Evolutionary conservation across 768 basidiomycete genomes (phyloP), one percentile per base, ranked within the genome.

Genomic region (Lactifluus echinatus): DNA sequence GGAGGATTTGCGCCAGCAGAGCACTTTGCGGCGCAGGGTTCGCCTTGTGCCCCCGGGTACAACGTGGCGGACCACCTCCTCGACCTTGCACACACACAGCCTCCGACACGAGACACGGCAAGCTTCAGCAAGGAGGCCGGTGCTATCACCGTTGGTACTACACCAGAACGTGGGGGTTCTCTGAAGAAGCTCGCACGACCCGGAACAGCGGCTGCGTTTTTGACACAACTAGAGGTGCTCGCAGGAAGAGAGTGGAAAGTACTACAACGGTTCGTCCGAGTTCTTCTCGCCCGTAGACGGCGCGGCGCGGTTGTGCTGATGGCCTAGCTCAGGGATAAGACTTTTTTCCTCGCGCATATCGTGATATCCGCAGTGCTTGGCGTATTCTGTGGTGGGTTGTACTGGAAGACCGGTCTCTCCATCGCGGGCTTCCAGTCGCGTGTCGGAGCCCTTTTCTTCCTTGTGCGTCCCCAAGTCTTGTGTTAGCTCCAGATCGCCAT

Each of bases 361-460:
- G 68, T 73, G 3, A 75, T 89, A 15, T 76, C 93, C 11, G 75
- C 79, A 8, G 66, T 93, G 0, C 72, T 96, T 7, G 94, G 94
- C 0, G 84, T 90, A 2, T 91, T 96, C 66, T 89, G 89, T 60
- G 91, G 92, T 55, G 93, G 94, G 0, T 69, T 95, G 55, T 96
- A 94, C 68, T 97, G 76, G 72, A 68, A 93, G 28, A 93, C 90
- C 0, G 80, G 78, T 34, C 72, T 80, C 19, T 86, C 82, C 4
- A 95, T 96, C 60, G 89, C 93, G 24, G 93, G 93, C 1, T 96
- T 96, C 77, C 93, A 96, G 68, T 87, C 87, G 36, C 80, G 94
- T 29, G 79, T 98, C n/a, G 94, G 94, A 29, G 90, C 87, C 63
- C 71, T 98, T 40, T 96, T 98, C 78, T 98, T 98, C 82, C 68